Percentiles rank a stretch among this genome's conserved stretches.
phyloP scores from a whole-genome alignment of 1,139 yeast genomes.

The Taiozyma sp. region DNA sequence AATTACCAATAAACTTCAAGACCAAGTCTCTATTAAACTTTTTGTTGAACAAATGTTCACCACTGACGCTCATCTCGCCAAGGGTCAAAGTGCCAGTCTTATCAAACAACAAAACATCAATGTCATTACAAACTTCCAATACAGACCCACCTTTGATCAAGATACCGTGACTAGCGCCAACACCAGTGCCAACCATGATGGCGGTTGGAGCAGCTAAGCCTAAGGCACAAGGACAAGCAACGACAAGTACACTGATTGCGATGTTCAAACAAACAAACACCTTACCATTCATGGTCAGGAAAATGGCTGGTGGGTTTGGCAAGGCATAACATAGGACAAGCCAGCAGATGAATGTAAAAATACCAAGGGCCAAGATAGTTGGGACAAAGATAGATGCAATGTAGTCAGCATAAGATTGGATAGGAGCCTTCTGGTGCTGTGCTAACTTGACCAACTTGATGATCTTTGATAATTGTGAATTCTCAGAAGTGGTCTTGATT shows the following conservation, averaged over 20 bases:
- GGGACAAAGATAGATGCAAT: slow-evolving; percentile 89
- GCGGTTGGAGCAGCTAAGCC: slow-evolving; percentile 99
- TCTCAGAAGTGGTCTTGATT: slow-evolving; percentile 70
- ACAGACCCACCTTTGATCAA: slow-evolving; percentile 92
- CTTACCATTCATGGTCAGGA: slow-evolving; percentile 52
- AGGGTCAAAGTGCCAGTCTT: slow-evolving; percentile 94
- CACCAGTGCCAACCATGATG: slow-evolving; percentile 97
- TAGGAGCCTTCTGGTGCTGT: slow-evolving; percentile 84
- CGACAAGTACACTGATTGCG: slow-evolving; percentile 92
- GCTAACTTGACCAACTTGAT: slow-evolving; percentile 86
- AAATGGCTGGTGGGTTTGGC: slow-evolving; percentile 48
- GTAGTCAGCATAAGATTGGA: slow-evolving; percentile 82
- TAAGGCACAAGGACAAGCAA: slow-evolving; percentile 97
- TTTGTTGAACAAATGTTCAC: slow-evolving; percentile 21
- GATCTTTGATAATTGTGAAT: slow-evolving; percentile 84
- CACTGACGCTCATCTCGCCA: slow-evolving; percentile 66
- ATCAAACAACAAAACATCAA: slow-evolving; percentile 77
- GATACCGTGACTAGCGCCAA: slow-evolving; percentile 87
- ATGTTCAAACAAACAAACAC: slow-evolving; percentile 69
- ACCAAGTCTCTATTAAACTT: slow-evolving; percentile 15
- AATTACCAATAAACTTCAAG: slow-evolving; percentile 58
- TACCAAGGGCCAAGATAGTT: slow-evolving; percentile 54
- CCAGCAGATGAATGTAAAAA: slow-evolving; percentile 73
- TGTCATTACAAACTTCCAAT: slow-evolving; percentile 65
- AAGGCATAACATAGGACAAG: slow-evolving; percentile 35